Evolutionary conservation across 768 basidiomycete genomes (phyloP), one percentile per base, ranked within the genome.

Genomic region (Russula sp.): DNA sequence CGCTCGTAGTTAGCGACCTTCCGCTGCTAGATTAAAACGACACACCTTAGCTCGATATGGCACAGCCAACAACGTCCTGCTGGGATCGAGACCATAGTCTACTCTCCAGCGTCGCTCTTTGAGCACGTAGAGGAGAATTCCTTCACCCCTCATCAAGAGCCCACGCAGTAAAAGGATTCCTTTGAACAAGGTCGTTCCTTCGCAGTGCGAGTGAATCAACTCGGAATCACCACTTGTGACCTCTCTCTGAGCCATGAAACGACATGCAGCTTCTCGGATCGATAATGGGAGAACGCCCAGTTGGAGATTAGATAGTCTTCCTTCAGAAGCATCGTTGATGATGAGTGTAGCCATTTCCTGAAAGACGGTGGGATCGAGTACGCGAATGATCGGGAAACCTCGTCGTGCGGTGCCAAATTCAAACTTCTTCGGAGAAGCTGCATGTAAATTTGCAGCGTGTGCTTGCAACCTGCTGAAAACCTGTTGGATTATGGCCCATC

Each of bases 21-120:
- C 7, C 9, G 10, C 5, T 2, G 40, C 11, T 14, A 56, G 22
- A n/a, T 48, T 3, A 6, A 36, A 48, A 18, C 11, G n/a, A 26
- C 51, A 14, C 13, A 65, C 64, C 65, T 72, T 84, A 0, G 82
- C 83, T 22, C 78, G 74, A 62, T 81, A 84, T 0, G 83, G 83
- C 0, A 84, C 82, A 0, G 82, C 81, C 0, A 83, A 75, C 66
- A 79, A 70, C 1, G 81, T 76, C 4, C 83, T 76, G 5, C 54
- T 66, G 1, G 67, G 68, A 53, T 79, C 79, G 5, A 82, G 75
- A 1, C 83, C 83, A 65, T 81, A 84, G 51, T 84, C 79, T 0
- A 84, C 83, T 32, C 82, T 70, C 80, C 81, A 84, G 13, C 80
- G 76, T 52, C 73, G 75, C n/a, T 76, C 72, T 36, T 69, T 70